Base-by-base conservation (phyloP, 2,329 filamentous ascomycete species). In the Alternaria arborescens region DNA sequence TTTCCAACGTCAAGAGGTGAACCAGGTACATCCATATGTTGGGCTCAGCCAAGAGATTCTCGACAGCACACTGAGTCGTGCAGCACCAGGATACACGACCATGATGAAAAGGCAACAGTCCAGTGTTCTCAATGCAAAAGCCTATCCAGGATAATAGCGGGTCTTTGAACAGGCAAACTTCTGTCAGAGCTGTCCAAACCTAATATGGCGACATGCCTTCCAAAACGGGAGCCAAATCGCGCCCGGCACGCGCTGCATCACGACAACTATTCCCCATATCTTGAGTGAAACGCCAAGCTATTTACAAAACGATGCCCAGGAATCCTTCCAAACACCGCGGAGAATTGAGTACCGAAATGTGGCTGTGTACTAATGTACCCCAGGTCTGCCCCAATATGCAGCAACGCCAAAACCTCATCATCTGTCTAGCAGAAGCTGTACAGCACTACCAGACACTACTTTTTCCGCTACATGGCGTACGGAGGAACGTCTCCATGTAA, bases 231-330 rank as follows among this genome's bases (percentile, higher is more conserved):
- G 18, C 44, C 6, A 22, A 34, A 10, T 36, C 32, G 14, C 14
- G 12, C 32, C 14, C 4, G 32, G 14, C 14, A 36, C 28, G 28
- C 28, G 4, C 28, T 30, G 28, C 28, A 30, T 30, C 4, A 30
- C 28, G 11, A 30, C 7, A 14, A 36, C 32, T 6, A 36, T 14
- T 14, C 16, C 43, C 30, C n/a, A 16, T 41, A 18, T 28, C 28
- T 22, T 36, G 26, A 24, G 26, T 50, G 50, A 46, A 43, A 42
- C 40, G 59, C 59, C 59, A 62, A 62, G 59, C 30, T 22, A n/a
- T 32, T 47, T 18, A 40, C 40, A 40, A 53, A 43, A 22, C 40
- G 24, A 38, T 46, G 59, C 59, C 59, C 40, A 59, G 51, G 8
- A 44, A 47, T 42, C 32, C 44, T 51, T 28, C 26, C 8, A 42